These are phyloP conservation scores for Micromonas commoda DNA, from an alignment of 139 green algal genomes.

Conservation along the genomic window DNA sequence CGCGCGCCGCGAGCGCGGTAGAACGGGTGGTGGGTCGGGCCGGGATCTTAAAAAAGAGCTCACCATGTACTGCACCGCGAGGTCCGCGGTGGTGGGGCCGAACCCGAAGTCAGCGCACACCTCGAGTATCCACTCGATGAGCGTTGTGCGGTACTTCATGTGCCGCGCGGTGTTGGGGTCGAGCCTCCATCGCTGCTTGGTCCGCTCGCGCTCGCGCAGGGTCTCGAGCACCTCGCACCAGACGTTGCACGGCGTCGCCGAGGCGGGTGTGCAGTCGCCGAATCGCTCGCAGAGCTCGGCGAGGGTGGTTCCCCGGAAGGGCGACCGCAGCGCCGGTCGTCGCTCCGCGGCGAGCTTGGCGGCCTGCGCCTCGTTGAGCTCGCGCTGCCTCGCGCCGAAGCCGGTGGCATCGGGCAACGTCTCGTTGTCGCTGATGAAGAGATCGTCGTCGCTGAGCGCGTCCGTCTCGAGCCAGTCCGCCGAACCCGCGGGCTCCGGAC, in stretches of 20 bases:
- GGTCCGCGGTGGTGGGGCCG: constrained; percentile 12
- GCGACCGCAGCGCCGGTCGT: too few relatives aligned
- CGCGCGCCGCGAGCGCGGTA: background rate
- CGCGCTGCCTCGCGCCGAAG: background rate
- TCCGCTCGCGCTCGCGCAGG: background rate
- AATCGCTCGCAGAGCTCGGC: background rate
- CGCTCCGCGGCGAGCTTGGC: background rate
- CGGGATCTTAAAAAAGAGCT: background rate
- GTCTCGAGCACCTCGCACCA: background rate
- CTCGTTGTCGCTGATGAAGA: background rate
- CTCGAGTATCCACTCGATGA: constrained; percentile 27
- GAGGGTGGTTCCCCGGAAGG: background rate
- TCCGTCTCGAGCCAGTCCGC: background rate
- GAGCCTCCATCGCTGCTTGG: background rate
- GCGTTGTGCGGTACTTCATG: constrained; percentile 1
- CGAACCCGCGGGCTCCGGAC: background rate
- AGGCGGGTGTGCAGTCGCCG: background rate
- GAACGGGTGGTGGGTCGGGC: background rate
- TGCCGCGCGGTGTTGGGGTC: constrained; percentile 10
- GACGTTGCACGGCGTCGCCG: background rate
- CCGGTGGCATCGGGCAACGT: background rate
- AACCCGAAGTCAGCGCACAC: constrained; percentile 22
- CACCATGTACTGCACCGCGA: constrained; percentile 21
- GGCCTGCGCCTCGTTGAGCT: background rate
- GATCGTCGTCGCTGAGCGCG: background rate